Evolutionary conservation across 208 protist species (phyloP).

Genomic region (Acanthamoeba polyphaga): DNA sequence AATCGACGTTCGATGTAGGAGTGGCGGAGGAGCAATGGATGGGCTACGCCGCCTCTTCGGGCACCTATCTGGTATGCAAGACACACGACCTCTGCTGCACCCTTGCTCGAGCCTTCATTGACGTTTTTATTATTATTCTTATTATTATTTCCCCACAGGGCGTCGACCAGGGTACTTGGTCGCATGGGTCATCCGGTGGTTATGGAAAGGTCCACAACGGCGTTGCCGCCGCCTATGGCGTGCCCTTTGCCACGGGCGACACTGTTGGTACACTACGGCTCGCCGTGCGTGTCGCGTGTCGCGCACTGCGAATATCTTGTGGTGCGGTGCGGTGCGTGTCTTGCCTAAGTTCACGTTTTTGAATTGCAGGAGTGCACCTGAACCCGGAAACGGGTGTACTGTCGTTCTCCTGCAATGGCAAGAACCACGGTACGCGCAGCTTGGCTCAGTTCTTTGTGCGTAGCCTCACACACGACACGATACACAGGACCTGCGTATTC

Average conservation of each 20-base stretch:
- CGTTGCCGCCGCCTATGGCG: not conserved
- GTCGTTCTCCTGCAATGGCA: too few relatives aligned
- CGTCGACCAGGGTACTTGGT: not conserved
- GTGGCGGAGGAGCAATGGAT: not conserved
- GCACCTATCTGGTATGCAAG: not conserved
- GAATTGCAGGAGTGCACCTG: too few relatives aligned
- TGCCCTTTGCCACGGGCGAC: not conserved
- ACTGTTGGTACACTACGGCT: not conserved
- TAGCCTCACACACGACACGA: too few relatives aligned
- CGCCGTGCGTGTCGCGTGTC: too few relatives aligned
- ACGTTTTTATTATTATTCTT: too few relatives aligned
- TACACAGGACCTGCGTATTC: too few relatives aligned
- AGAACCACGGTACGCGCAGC: too few relatives aligned
- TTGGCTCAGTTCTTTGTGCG: too few relatives aligned
- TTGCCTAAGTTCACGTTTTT: too few relatives aligned
- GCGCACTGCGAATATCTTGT: too few relatives aligned
- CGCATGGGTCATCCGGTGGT: not conserved
- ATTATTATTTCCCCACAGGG: not conserved
- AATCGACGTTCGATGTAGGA: not conserved
- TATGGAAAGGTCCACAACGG: not conserved
- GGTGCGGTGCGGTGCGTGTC: too few relatives aligned
- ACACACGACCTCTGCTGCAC: not conserved
- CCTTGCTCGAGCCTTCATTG: not conserved
- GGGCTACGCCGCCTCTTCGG: not conserved
- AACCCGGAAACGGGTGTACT: too few relatives aligned